Conservation (phyloP, 2,329 filamentous ascomycete genomes). For the Madurella mycetomatis region DNA sequence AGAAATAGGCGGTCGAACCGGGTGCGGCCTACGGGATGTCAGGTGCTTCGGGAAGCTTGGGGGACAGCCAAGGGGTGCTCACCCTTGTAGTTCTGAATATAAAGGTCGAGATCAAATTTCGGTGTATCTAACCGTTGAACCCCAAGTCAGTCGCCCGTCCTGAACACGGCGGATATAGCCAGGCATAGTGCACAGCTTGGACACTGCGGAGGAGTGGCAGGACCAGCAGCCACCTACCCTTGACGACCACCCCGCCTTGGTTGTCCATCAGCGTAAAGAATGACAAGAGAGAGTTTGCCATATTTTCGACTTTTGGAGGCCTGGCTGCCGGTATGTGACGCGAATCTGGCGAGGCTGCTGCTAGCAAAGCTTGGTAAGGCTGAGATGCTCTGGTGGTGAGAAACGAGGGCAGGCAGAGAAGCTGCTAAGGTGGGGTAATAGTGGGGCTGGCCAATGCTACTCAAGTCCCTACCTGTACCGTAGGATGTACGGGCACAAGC, state of each 20-base stretch:
- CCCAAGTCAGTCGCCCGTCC: background rate
- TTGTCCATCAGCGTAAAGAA: conserved; percentile 47
- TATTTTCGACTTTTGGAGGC: conserved; percentile 24
- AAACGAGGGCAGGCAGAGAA: background rate
- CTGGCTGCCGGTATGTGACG: background rate
- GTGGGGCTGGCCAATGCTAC: background rate
- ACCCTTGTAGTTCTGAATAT: conserved; percentile 87
- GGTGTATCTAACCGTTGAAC: conserved; percentile 57
- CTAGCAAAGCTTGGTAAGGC: background rate
- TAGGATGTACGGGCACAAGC: too few species aligned
- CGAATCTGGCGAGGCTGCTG: background rate
- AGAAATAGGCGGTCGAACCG: conserved; percentile 74
- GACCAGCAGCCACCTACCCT: conserved; percentile 34
- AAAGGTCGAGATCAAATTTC: conserved; percentile 87
- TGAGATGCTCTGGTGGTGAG: background rate
- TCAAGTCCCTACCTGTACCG: too few species aligned
- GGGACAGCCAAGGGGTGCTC: conserved; percentile 22
- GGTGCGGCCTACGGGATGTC: conserved; percentile 59
- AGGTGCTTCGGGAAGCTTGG: background rate
- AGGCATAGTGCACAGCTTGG: background rate
- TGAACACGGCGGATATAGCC: background rate
- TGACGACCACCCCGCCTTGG: conserved; percentile 44
- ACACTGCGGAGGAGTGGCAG: too few species aligned
- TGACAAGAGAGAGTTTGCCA: conserved; percentile 36
- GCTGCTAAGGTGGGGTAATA: background rate